phyloP scores from a whole-genome alignment of 352 stramenopile genomes.

The Pythium phragmiticola region DNA sequence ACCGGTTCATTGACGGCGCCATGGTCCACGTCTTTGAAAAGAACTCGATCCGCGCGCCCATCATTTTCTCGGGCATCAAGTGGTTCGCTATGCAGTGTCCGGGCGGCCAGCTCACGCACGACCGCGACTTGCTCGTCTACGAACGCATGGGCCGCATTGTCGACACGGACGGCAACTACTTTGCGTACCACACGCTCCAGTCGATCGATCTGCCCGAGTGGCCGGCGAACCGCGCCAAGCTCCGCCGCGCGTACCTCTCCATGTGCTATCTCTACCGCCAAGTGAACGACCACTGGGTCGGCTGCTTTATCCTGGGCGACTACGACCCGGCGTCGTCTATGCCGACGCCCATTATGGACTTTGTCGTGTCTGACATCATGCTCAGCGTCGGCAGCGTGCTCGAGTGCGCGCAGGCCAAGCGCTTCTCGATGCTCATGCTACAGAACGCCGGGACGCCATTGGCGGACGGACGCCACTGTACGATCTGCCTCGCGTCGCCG shows the following conservation, averaged over 20 bases:
- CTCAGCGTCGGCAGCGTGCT: slow-evolving; percentile 47
- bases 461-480: slow-evolving; percentile 39
- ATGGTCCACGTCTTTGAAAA: slow-evolving; percentile 61
- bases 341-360: slow-evolving; percentile 40
- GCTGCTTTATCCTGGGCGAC: slow-evolving; percentile 58
- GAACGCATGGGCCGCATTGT: slow-evolving; percentile 65
- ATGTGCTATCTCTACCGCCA: slow-evolving; percentile 67
- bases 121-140: slow-evolving; percentile 57
- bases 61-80: slow-evolving; percentile 66
- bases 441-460: slow-evolving; percentile 34
- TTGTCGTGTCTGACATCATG: slow-evolving; percentile 44
- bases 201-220: slow-evolving; percentile 62
- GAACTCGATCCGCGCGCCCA: slow-evolving; percentile 37
- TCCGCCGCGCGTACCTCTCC: slow-evolving; percentile 43
- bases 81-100: slow-evolving; percentile 57
- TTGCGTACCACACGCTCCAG: slow-evolving; percentile 59
- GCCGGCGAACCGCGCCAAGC: slow-evolving; percentile 32
- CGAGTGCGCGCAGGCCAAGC: slow-evolving; percentile 46
- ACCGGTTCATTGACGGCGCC: slow-evolving; percentile 51
- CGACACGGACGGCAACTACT: slow-evolving; percentile 47
- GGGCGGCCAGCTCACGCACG: slow-evolving; percentile 43
- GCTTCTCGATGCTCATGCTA: slow-evolving; percentile 48
- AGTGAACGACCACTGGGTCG: slow-evolving; percentile 49
- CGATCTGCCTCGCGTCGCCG: slow-evolving; percentile 44
- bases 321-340: slow-evolving; percentile 41